Percentiles rank a stretch among this genome's conserved stretches.
phyloP scores from a whole-genome alignment of 2,329 filamentous ascomycete species.

The Tolypocladium ophioglossoides region DNA sequence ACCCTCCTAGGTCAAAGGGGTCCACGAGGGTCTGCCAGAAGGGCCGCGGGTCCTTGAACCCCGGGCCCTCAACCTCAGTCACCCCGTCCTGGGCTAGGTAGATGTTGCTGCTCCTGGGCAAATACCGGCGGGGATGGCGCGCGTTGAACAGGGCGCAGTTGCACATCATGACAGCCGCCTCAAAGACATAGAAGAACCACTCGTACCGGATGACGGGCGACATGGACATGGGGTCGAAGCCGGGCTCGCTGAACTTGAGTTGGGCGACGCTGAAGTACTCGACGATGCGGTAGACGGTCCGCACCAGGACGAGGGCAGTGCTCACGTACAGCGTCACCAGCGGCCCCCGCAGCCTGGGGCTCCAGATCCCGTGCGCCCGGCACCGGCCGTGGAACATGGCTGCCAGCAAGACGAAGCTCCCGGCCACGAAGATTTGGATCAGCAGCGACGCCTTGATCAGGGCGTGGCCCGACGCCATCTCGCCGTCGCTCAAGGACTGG shows the following conservation, averaged over 20 bases:
- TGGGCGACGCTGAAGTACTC: slow-evolving; percentile 45
- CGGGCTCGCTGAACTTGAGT: slow-evolving; percentile 23
- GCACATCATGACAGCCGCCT: slow-evolving; percentile 39
- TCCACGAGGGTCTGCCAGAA: background rate
- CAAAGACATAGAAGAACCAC: slow-evolving; percentile 50
- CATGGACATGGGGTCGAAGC: slow-evolving; percentile 23
- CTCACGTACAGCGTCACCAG: slow-evolving; percentile 37
- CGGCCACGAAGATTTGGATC: slow-evolving; percentile 43
- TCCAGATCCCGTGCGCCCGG: background rate
- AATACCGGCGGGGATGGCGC: background rate
- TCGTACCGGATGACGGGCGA: slow-evolving; percentile 43
- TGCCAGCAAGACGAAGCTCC: slow-evolving; percentile 37
- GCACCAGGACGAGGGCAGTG: slow-evolving; percentile 35
- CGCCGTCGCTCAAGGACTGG: slow-evolving; percentile 22
- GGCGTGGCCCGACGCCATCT: slow-evolving; percentile 29
- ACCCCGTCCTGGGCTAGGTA: background rate
- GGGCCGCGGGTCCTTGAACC: background rate
- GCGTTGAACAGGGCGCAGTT: slow-evolving; percentile 33
- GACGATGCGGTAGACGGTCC: slow-evolving; percentile 48
- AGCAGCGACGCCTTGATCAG: slow-evolving; percentile 40
- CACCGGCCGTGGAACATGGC: background rate
- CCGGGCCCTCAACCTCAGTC: background rate
- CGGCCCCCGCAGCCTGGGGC: background rate
- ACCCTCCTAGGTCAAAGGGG: background rate
- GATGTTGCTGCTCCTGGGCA: background rate